Evolutionary conservation across 257 asterid species (phyloP), one percentile per base, ranked within the genome.

Genomic region (Asclepias syriaca): DNA sequence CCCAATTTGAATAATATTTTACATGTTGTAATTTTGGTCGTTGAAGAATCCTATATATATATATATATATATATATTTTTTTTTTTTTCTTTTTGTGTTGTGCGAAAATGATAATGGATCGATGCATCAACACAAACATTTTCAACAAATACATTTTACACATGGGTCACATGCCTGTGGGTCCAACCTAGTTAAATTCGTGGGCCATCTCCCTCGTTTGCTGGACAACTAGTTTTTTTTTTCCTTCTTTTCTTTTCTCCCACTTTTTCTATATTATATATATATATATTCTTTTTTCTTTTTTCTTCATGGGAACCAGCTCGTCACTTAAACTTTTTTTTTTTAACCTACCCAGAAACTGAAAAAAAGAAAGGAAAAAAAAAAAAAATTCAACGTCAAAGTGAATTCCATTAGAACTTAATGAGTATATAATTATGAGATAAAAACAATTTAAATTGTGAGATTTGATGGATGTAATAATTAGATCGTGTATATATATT

Each of bases 131-230:
- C 2, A 19, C 24, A 19, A 54, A 54, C 19, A 13, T 19, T 6
- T 6, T 6, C 59, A n/a, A 19, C 15, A 13, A 54, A 4, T 54
- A 54, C 48, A 54, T 51, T n/a, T 43, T 48, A 58, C 68, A 72
- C 75, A 71, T 71, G 75, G 75, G 54, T 57, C 75, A 71, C 75
- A 72, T 72, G 75, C 50, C 27, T 11, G 72, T 68, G 72, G 72
- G 72, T 48, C 71, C 71, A 43, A 22, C 37, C 40, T 21, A 10
- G 56, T 51, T 29, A 65, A 45, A 15, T 49, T 27, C 3, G 39
- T 18, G 71, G 71, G 37, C 11, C 72, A 24, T 1, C 14, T 8
- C 24, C 72, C 59, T 21, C 13, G 50, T 45, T 68, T 68, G 71
- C 71, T 46, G 37, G 57, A 46, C 71, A 19, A 21, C 18, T n/a